Conservation (phyloP, 2,329 filamentous ascomycete species). For the Aspergillus niger region DNA sequence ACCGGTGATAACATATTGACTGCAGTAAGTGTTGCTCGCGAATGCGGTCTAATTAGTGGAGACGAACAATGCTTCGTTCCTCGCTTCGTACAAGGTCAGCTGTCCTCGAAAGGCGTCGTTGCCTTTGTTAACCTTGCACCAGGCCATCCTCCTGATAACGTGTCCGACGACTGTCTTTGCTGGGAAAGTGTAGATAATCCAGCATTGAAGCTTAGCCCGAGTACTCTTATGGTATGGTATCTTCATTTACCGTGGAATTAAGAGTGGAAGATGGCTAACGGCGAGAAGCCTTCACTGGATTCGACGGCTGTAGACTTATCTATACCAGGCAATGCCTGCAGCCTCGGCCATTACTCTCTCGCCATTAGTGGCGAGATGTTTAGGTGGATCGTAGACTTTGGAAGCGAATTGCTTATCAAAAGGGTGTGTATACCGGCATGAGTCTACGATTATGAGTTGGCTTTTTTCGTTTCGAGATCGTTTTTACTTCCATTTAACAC, state of each 20-base stretch:
- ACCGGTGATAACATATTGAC: slow-evolving; percentile 98
- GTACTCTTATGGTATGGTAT: slow-evolving; percentile 66
- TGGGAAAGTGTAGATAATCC: slow-evolving; percentile 97
- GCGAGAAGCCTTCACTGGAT: slow-evolving; percentile 66
- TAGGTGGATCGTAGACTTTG: slow-evolving; percentile 93
- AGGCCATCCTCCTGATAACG: slow-evolving; percentile 73
- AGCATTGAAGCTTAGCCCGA: slow-evolving; percentile 73
- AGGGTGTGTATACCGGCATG: slow-evolving; percentile 50
- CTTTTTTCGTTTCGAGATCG: too few species aligned
- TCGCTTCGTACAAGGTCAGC: slow-evolving; percentile 70
- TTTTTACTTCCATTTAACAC: neutral
- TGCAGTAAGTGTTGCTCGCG: slow-evolving; percentile 90
- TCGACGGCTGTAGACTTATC: slow-evolving; percentile 76
- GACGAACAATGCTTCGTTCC: slow-evolving; percentile 90
- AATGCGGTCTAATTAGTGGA: slow-evolving; percentile 79
- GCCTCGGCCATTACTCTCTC: slow-evolving; percentile 80
- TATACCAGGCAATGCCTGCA: slow-evolving; percentile 79
- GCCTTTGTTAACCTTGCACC: neutral
- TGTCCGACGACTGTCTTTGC: slow-evolving; percentile 70
- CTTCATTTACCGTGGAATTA: neutral
- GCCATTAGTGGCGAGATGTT: slow-evolving; percentile 93
- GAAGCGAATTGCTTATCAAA: slow-evolving; percentile 74
- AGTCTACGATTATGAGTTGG: neutral
- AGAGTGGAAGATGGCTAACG: slow-evolving; percentile 15
- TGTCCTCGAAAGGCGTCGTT: neutral